Evolutionary conservation across 306 rosid genomes (phyloP), one percentile per base, ranked within the genome.

Genomic region (Fagus crenata): DNA sequence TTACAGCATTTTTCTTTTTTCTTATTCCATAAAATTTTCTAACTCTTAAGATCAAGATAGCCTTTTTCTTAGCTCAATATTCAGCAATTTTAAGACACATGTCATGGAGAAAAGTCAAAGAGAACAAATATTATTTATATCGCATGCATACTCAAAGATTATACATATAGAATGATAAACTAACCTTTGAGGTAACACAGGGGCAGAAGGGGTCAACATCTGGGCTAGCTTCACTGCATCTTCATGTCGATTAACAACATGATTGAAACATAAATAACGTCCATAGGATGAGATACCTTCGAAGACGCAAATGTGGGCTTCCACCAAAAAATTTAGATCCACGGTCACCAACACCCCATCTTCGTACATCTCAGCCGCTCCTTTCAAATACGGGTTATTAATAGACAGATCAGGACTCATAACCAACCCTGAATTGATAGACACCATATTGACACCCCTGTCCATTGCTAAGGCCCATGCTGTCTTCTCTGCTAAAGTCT

Each of bases 321-420:
- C 89, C 31, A 84, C 93, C 80, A 89, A 56, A 80, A 86, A 92
- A 7, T 41, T 46, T 1, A 86, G 67, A 84, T 92, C 98, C 39
- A 90, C 97, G 78, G 97, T 89, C 41, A 92, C 97, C 1, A 93
- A 87, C 43, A 89, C 84, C 0, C 97, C 98, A 18, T 89, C 93
- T 67, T 92, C 93, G 81, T 93, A 93, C 98, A 93, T 92, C 90
- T 93, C 97, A 9, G 97, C 98, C 15, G 98, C 98, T 18, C 98
- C 98, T 77, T 91, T 90, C 33, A 93, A 17, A 67, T 93, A 87
- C 0, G 97, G 96, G 78, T 79, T 63, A 15, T 54, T 80, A 32
- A 92, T 78, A 15, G 92, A 80, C 46, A 93, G 79, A 75, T 89
- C 91, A 2, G 77, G 77, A 12, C 73, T 64, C 88, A 88, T 81